Base-by-base conservation (phyloP, 192 early-diverging fungal species). In the Allomyces arbusculus region DNA sequence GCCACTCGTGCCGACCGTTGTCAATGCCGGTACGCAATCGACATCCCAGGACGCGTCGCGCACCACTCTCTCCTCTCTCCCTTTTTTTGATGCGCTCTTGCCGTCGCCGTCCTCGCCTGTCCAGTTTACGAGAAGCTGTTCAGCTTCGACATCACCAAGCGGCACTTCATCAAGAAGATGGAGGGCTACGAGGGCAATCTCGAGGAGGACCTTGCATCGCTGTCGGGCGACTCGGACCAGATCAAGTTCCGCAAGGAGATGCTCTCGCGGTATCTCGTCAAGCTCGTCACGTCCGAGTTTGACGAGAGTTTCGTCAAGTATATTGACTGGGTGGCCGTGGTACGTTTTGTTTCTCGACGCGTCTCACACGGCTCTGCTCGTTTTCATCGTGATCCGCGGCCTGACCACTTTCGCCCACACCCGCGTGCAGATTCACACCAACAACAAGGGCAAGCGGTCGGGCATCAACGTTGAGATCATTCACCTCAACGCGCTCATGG, bases 391-490 rank as follows among this genome's bases (percentile, higher is more conserved):
- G 33, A 40, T 40, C 33, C 33, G 33, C 7, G 33, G 7, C 33
- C 78, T 75, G 71, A 66, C 89, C 63, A 82, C 80, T 70, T 91
- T 90, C 67, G 76, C 90, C 40, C 85, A 90, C 69, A 85, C 84
- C 72, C 87, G 88, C 20, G 88, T 82, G 10, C 77, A 83, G 65
- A 90, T 91, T 64, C 89, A 91, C 70, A 86, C 82, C 14, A 77
- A 84, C 33, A 90, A 82, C 23, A 84, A 84, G 55, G 68, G 71
- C 65, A 91, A 91, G 70, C 86, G 79, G 67, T 83, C 81, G 14
- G 83, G 79, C 45, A 89, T 90, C 67, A 88, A 89, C 44, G 89
- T 91, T 44, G 89, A 91, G 62, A 81, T 88, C 69, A 86, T 91
- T 62, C 89, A 91, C 71, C 76, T 80, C 69, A 90, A 90, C 63